Base-by-base conservation (phyloP, 2,329 filamentous ascomycete species). In the Nemania abortiva region DNA sequence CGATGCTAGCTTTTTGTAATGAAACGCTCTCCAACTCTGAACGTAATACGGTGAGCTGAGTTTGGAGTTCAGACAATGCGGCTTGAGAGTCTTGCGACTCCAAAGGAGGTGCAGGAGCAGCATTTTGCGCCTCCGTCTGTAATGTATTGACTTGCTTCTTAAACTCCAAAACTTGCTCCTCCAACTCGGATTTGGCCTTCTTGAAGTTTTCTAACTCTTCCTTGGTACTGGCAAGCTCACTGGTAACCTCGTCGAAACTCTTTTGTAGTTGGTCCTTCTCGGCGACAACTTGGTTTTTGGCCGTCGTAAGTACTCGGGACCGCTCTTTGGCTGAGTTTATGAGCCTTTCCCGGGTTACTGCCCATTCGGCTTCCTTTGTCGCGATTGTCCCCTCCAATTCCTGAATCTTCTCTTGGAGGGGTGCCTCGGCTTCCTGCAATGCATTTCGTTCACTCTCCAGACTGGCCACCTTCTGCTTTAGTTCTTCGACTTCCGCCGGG, bases 401-500 rank as follows among this genome's bases (percentile, higher is more conserved):
- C 29, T 84, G 78, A 24, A 90, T 77, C 77, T 85, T 87, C 27
- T 84, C 82, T 70, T 85, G 84, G n/a, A 91, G 80, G 10, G 86
- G 82, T 45, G 83, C 77, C 66, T 86, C 85, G 5, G 82, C 81
- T 68, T 83, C 79, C 75, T 84, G 87, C 54, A 89, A 79, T 2
- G 84, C 74, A 72, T 92, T 86, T 7, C 90, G 87, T 77, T 95
- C 91, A 34, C 84, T 82, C 77, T 93, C 86, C 11, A 95, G 82
- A 1, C 82, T 83, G 6, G 89, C 83, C 62, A 98, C 88, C 68
- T 91, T 90, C 77, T 92, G 89, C 83, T 96, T 97, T 66, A 99
- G 87, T 68, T 92, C 90, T 75, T 98, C 95, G 78, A 98, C 88
- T 77, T 98, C 95, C 2, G 93, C 93, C 52, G 96, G 95, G 77